Conservation (phyloP, 148 eudicot genomes). For the Selenicereus undatus region DNA sequence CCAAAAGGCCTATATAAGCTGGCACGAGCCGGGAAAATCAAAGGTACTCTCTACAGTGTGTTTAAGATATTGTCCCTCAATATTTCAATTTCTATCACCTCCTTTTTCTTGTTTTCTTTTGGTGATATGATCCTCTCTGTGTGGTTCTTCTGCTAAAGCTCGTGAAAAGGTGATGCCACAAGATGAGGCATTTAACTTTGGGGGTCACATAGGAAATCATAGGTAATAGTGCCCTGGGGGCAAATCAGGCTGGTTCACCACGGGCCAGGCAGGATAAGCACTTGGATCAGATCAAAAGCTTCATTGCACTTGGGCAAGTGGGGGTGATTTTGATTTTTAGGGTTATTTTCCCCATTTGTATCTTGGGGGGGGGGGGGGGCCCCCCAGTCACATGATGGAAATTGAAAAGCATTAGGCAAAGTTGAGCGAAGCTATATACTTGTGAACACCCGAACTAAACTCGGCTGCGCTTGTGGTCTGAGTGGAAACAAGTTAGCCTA, state of each 20-base stretch:
- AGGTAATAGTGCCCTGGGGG: not conserved
- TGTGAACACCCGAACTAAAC: not conserved
- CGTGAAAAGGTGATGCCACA: not conserved
- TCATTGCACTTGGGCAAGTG: not conserved
- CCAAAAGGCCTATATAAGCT: slow-evolving; percentile 96
- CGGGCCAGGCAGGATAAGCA: not conserved
- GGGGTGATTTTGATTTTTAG: not conserved
- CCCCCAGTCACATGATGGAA: too few relatives aligned
- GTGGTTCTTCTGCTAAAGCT: slow-evolving; percentile 6
- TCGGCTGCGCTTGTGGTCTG: too few relatives aligned
- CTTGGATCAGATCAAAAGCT: not conserved
- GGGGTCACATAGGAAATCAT: not conserved
- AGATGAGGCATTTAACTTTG: not conserved
- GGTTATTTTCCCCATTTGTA: not conserved
- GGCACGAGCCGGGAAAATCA: slow-evolving; percentile 89
- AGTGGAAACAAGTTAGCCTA: not conserved
- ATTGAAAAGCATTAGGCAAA: not conserved
- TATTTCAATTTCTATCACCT: not conserved
- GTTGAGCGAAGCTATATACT: not conserved
- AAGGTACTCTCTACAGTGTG: slow-evolving; percentile 45
- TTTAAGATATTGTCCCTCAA: slow-evolving; percentile 1
- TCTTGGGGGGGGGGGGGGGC: not conserved
- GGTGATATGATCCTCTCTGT: not conserved
- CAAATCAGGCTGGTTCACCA: not conserved
- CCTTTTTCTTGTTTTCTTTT: not conserved